A percentile compares a stretch with the other conserved stretches of the same genome.
Evolutionary conservation across 2,329 filamentous ascomycete genomes (phyloP).

Genomic region (Sclerotinia subarctica): DNA sequence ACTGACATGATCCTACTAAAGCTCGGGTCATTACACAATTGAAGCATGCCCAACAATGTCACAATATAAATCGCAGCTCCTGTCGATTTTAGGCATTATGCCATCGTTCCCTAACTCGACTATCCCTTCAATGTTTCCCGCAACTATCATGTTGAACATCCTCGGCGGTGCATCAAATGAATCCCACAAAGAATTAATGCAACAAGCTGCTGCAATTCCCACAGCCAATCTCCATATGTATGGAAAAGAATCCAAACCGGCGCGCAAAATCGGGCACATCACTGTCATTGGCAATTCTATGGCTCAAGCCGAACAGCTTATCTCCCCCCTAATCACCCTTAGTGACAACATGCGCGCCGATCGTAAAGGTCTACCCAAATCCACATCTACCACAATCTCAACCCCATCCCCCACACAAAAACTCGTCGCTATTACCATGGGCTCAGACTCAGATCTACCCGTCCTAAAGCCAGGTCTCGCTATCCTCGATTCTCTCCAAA

Average conservation of each 20-base stretch:
- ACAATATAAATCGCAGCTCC: constrained; percentile 81
- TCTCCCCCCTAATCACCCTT: constrained; percentile 66
- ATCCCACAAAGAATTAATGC: constrained; percentile 57
- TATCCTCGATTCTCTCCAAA: constrained; percentile 53
- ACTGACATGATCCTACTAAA: constrained; percentile 56
- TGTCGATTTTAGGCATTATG: constrained; percentile 67
- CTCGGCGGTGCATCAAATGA: constrained; percentile 64
- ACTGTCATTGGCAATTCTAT: constrained; percentile 71
- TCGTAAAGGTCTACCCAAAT: constrained; percentile 43
- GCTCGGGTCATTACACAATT: constrained; percentile 89
- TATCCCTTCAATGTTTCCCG: constrained; percentile 41
- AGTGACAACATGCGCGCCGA: constrained; percentile 59
- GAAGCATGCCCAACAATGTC: constrained; percentile 83
- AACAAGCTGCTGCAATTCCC: constrained; percentile 54
- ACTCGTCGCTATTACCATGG: constrained; percentile 77
- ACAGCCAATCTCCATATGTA: constrained; percentile 78
- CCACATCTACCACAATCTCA: constrained; percentile 40
- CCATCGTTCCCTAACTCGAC: constrained; percentile 30
- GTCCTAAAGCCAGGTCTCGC: constrained; percentile 66
- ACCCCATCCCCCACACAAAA: constrained; percentile 41
- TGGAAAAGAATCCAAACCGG: constrained; percentile 82
- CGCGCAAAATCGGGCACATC: constrained; percentile 93
- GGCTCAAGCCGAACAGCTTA: constrained; percentile 62
- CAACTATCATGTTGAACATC: constrained; percentile 76
- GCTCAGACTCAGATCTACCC: constrained; percentile 68